Percentiles rank a stretch among this genome's conserved stretches.
phyloP scores from a whole-genome alignment of 2,329 filamentous ascomycete genomes.

The Apiospora rasikravindrae region DNA sequence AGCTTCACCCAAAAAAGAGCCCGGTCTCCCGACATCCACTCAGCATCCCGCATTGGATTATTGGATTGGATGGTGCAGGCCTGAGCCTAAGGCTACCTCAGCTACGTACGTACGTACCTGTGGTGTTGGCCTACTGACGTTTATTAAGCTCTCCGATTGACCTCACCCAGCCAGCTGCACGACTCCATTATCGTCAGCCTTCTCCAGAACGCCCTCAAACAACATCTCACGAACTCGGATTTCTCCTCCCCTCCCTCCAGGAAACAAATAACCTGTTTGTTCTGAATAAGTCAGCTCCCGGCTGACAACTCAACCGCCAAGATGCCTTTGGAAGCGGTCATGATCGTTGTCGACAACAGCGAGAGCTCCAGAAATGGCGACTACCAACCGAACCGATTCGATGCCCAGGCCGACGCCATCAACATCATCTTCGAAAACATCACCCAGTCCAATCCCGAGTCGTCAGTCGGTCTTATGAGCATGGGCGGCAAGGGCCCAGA shows the following conservation, averaged over 20 bases:
- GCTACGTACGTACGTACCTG: constrained; percentile 1
- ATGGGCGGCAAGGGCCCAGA: constrained; percentile 98
- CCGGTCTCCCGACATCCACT: neutral
- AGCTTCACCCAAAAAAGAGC: neutral
- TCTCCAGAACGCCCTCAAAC: neutral
- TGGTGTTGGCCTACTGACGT: neutral
- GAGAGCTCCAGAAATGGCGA: constrained; percentile 98
- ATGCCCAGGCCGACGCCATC: constrained; percentile 94
- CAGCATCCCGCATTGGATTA: neutral
- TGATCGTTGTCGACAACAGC: constrained; percentile 99
- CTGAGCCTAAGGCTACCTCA: constrained; percentile 12
- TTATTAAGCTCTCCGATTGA: neutral
- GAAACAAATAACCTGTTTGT: constrained; percentile 22
- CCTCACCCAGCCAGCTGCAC: neutral
- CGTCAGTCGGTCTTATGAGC: constrained; percentile 96
- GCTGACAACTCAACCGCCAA: constrained; percentile 52
- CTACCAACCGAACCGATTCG: constrained; percentile 87
- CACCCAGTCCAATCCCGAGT: constrained; percentile 94
- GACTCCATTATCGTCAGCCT: constrained; percentile 13
- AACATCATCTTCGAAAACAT: constrained; percentile 96
- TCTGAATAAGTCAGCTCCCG: constrained; percentile 6
- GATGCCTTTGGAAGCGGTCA: constrained; percentile 98
- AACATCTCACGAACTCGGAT: neutral
- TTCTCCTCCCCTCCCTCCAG: constrained; percentile 13
- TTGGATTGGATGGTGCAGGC: constrained; percentile 3